phyloP scores from a whole-genome alignment of 371 early-diverging fungal genomes.

The Lichtheimia ramosa region DNA sequence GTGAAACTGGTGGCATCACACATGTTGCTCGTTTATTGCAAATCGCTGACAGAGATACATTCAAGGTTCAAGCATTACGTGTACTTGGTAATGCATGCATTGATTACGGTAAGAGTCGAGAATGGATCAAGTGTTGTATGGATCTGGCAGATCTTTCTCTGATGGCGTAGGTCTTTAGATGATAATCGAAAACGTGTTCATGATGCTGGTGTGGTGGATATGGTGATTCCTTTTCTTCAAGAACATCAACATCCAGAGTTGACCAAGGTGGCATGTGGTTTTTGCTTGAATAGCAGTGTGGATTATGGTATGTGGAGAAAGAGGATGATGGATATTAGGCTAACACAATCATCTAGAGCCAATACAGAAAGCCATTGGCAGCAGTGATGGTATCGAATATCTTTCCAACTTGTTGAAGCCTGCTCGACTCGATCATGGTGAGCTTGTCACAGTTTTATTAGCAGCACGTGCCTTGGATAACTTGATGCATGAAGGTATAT shows the following conservation, averaged over 20 bases:
- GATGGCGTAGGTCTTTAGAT: slow-evolving; percentile 36
- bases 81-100: slow-evolving; percentile 78
- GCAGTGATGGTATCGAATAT: slow-evolving; percentile 29
- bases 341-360: not conserved
- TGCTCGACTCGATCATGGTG: slow-evolving; percentile 33
- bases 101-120: slow-evolving; percentile 67
- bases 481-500: slow-evolving; percentile 31
- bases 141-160: no score
- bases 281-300: slow-evolving; percentile 75
- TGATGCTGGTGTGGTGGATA: slow-evolving; percentile 48
- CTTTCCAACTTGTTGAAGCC: slow-evolving; percentile 39
- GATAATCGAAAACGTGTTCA: slow-evolving; percentile 64
- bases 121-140: not conserved
- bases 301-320: slow-evolving; percentile 58
- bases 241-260: slow-evolving; percentile 37
- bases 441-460: slow-evolving; percentile 35
- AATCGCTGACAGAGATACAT: slow-evolving; percentile 23
- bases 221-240: slow-evolving; percentile 42
- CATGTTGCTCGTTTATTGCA: slow-evolving; percentile 31
- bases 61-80: slow-evolving; percentile 64
- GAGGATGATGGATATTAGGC: not conserved
- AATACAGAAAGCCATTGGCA: not conserved
- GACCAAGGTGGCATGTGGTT: slow-evolving; percentile 64
- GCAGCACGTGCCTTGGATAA: slow-evolving; percentile 35
- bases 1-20: slow-evolving; percentile 40